phyloP scores from a whole-genome alignment of 2,329 filamentous ascomycete genomes.

The Pseudogymnoascus sp. region DNA sequence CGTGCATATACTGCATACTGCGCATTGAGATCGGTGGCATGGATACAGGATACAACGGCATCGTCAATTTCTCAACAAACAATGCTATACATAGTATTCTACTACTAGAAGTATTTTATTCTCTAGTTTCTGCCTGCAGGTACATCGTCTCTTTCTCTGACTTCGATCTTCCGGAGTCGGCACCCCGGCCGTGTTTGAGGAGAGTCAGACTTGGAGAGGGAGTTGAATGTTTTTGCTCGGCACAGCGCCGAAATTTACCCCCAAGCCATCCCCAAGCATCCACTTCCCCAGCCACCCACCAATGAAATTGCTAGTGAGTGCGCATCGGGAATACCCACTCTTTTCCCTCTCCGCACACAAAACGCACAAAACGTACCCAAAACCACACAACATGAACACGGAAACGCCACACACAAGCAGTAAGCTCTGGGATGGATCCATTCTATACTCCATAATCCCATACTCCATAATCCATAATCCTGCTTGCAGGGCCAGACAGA shows the following conservation, averaged over 20 bases:
- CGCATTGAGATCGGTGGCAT: background rate
- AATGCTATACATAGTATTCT: background rate
- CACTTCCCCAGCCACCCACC: no score
- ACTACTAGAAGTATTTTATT: no score
- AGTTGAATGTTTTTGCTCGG: no score
- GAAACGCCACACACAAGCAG: background rate
- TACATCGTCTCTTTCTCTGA: background rate
- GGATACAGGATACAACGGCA: background rate
- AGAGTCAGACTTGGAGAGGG: no score
- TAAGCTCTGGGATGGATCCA: no score
- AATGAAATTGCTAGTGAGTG: no score
- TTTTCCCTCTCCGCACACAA: background rate
- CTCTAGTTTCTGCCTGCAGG: background rate
- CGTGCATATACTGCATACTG: background rate
- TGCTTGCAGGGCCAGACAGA: background rate
- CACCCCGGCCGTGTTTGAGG: background rate
- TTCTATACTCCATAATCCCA: no score
- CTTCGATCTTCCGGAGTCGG: background rate
- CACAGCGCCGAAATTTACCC: no score
- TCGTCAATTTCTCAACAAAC: background rate
- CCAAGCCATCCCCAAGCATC: no score
- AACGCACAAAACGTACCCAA: background rate
- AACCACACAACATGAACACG: background rate
- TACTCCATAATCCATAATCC: no score
- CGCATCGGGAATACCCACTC: no score